These are phyloP conservation scores for Hevea brasiliensis DNA, from an alignment of 345 rosid genomes.

Conservation along the genomic window DNA sequence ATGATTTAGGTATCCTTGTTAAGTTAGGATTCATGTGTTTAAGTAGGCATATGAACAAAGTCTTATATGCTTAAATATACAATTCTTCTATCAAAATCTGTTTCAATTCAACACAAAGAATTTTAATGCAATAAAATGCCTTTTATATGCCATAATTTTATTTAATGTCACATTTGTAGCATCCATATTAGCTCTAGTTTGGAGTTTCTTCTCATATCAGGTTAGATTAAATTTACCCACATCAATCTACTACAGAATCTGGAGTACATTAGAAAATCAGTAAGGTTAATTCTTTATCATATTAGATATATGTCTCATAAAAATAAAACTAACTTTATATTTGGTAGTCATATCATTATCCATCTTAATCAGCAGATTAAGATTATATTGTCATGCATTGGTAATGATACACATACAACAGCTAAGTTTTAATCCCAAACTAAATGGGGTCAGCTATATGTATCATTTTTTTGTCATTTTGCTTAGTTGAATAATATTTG, in stretches of 20 bases:
- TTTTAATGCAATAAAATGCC: background rate
- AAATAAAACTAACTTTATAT: background rate
- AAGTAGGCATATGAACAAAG: too few relatives aligned
- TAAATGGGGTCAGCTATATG: too few relatives aligned
- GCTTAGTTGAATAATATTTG: too few relatives aligned
- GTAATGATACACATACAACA: background rate
- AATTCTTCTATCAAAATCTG: too few relatives aligned
- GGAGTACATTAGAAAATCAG: background rate
- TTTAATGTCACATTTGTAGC: background rate
- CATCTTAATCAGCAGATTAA: background rate
- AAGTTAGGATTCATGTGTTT: too few relatives aligned
- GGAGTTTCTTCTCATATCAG: background rate
- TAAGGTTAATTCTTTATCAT: background rate
- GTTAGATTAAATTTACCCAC: background rate
- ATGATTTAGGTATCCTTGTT: too few relatives aligned
- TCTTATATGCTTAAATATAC: too few relatives aligned
- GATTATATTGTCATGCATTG: background rate
- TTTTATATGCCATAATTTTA: background rate
- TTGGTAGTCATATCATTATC: background rate
- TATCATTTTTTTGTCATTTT: too few relatives aligned
- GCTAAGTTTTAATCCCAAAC: too few relatives aligned
- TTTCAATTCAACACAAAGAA: background rate
- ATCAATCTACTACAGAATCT: background rate
- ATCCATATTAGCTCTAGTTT: background rate
- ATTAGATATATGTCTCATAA: background rate